Evolutionary conservation across 2,329 filamentous ascomycete genomes (phyloP).

Genomic region (Mollisiaceae sp.): DNA sequence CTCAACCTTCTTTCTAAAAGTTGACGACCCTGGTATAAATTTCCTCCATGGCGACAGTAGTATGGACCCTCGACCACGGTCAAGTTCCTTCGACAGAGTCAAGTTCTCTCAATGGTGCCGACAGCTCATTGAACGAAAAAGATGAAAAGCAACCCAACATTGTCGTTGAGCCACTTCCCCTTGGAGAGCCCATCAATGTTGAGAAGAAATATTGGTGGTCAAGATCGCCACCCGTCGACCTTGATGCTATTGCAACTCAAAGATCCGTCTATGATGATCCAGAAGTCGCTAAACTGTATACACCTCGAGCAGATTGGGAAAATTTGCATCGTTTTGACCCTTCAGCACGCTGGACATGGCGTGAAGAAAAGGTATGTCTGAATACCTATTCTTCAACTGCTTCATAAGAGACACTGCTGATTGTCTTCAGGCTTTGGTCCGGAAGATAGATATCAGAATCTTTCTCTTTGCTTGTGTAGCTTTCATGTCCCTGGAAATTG

Average conservation of each 20-base stretch:
- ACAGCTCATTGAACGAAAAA: background rate
- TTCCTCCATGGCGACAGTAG: background rate
- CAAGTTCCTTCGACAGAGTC: background rate
- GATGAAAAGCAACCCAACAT: background rate
- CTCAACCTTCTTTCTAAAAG: background rate
- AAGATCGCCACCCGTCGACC: background rate
- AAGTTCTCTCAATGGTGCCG: background rate
- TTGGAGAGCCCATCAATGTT: background rate
- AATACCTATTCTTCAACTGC: background rate
- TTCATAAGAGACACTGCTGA: background rate
- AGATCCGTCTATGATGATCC: background rate
- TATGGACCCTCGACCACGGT: background rate
- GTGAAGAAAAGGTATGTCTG: background rate
- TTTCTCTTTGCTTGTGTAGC: conserved; percentile 51
- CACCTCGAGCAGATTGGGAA: background rate
- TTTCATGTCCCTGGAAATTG: conserved; percentile 65
- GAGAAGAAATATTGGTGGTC: background rate
- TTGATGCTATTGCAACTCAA: background rate
- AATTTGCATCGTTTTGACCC: background rate
- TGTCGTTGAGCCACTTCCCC: background rate
- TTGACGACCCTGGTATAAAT: background rate
- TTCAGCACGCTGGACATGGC: background rate
- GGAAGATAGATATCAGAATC: conserved; percentile 8
- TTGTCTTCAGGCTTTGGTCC: background rate
- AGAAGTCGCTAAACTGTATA: background rate